phyloP scores from a whole-genome alignment of 2,329 filamentous ascomycete genomes.

The Epichloe coenophiala region DNA sequence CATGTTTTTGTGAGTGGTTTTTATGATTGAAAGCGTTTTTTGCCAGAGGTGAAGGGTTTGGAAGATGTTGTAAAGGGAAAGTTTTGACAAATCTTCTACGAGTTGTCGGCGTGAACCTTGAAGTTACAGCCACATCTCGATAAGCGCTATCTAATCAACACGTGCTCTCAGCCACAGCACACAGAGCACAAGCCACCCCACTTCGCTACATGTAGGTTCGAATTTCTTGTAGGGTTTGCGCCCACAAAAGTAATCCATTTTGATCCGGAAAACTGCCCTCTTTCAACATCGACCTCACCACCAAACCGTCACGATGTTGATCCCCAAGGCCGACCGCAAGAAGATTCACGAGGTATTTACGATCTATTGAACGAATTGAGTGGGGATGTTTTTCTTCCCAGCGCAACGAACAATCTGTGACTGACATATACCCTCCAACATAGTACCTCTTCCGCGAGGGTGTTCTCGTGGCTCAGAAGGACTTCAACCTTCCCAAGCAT shows the following conservation, averaged over 20 bases:
- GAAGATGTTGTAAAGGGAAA: background rate
- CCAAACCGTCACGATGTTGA: conserved; percentile 68
- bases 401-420: conserved; percentile 5
- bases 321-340: conserved; percentile 99
- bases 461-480: conserved; percentile 96
- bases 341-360: conserved; percentile 75
- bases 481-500: conserved; percentile 98
- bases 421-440: conserved; percentile 10
- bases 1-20: conserved; percentile 28
- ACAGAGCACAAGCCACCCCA: conserved; percentile 17
- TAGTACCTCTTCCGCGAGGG: conserved; percentile 92
- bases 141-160: conserved; percentile 14
- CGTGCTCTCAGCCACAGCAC: conserved; percentile 19
- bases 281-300: conserved; percentile 37
- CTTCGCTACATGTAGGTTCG: conserved; percentile 16
- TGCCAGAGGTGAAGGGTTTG: background rate
- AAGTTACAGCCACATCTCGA: background rate
- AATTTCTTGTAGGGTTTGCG: conserved; percentile 27
- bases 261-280: conserved; percentile 27
- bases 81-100: background rate
- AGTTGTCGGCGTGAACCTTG: background rate
- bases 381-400: background rate
- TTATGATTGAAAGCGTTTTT: background rate
- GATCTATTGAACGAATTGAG: background rate
- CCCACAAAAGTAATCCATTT: conserved; percentile 34